A percentile compares a stretch with the other conserved stretches of the same genome.
These are phyloP conservation scores for Gryganskiella cystojenkinii DNA, from an alignment of 192 early-diverging fungal genomes.

Conservation along the genomic window DNA sequence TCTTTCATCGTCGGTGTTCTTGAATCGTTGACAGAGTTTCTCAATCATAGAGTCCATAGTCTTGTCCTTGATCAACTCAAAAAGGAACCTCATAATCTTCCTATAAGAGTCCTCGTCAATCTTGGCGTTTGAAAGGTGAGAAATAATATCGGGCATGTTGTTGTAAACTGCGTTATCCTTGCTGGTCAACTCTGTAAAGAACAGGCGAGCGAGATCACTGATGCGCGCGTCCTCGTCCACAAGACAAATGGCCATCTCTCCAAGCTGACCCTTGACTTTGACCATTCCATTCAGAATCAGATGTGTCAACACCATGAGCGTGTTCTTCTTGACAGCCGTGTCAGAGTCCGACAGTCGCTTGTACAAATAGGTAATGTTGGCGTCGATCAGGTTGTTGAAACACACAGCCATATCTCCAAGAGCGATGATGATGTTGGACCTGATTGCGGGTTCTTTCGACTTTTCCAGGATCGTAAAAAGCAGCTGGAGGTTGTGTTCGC, in stretches of 20 bases:
- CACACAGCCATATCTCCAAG: slow-evolving; percentile 99
- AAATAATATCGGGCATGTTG: slow-evolving; percentile 98
- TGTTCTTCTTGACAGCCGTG: slow-evolving; percentile 90
- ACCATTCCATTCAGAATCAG: slow-evolving; percentile 99
- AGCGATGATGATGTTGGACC: slow-evolving; percentile 95
- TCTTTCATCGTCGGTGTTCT: slow-evolving; percentile 78
- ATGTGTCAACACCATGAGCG: slow-evolving; percentile 98
- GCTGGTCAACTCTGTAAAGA: slow-evolving; percentile 94
- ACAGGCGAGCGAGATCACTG: slow-evolving; percentile 91
- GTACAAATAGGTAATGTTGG: slow-evolving; percentile 96
- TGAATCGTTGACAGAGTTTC: slow-evolving; percentile 96
- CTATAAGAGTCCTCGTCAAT: slow-evolving; percentile 88
- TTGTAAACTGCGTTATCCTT: slow-evolving; percentile 99
- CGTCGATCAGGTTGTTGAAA: slow-evolving; percentile 97
- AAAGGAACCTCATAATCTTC: slow-evolving; percentile 95
- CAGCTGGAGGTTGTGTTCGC: slow-evolving; percentile 91
- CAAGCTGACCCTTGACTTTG: slow-evolving; percentile 98
- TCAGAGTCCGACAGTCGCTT: slow-evolving; percentile 89
- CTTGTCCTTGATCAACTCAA: slow-evolving; percentile 96
- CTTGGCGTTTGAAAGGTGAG: slow-evolving; percentile 81
- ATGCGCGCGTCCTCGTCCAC: slow-evolving; percentile 90
- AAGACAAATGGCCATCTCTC: slow-evolving; percentile 98
- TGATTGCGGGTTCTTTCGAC: slow-evolving; percentile 84
- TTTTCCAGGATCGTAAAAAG: slow-evolving; percentile 92
- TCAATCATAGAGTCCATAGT: slow-evolving; percentile 96